Base-by-base conservation (phyloP, 192 early-diverging fungal genomes). In the Podila horticola region DNA sequence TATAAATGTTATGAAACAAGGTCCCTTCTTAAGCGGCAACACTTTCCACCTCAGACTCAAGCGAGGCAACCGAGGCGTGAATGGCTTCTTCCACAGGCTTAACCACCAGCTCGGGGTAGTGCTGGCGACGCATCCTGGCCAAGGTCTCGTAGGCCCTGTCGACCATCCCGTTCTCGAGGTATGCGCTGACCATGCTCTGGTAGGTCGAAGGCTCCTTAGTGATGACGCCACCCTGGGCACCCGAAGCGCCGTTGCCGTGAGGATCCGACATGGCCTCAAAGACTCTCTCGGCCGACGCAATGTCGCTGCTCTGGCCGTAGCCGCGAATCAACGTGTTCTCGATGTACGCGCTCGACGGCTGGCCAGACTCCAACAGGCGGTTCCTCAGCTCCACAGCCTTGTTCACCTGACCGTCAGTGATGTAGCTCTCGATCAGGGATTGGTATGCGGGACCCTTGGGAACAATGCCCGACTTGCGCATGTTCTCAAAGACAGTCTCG, bases 311-410 rank as follows among this genome's bases (percentile, higher is more conserved):
- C 29, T 69, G 52, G 20, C 89, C 87, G 64, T 84, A 89, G 4
- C 89, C 88, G 52, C 84, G 83, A 58, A 90, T 90, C 63, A 90
- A 82, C 0, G 86, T 74, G 68, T 90, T 90, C 59, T 90, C 88
- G 31, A 90, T 90, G 62, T 89, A 88, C 0, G 89, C 76, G 20
- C 74, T 88, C 20, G 81, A 84, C 19, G 79, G 76, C 31, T 82
- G 75, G 5, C 85, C 83, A 10, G 74, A 64, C 17, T 49, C 17
- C 30, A 86, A 38, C 64, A 89, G 86, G 29, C 82, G 64, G 33
- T 82, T 49, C 29, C 86, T 81, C 26, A 88, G 51, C 4, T 75
- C 45, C 33, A 88, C 86, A 36, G 89, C 89, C 24, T 74, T 66
- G 11, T 48, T 61, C 19, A 90, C 66, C 28, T 84, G 75, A 17